phyloP scores from a whole-genome alignment of 2,329 filamentous ascomycete species.

The Diplodia corticola region DNA sequence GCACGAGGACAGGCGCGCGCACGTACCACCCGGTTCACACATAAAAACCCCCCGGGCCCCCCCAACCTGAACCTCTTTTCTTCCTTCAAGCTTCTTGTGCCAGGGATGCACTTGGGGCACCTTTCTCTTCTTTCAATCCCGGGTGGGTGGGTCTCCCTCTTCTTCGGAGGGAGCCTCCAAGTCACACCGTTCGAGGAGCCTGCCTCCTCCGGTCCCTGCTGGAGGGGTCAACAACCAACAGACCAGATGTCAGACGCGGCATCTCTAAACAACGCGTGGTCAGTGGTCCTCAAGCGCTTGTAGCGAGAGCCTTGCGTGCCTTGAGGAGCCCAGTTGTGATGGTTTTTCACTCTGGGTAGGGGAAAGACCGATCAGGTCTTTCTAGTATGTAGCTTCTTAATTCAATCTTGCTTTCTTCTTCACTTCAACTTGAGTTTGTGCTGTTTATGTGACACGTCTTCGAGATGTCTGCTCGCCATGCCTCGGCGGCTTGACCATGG shows the following conservation, averaged over 20 bases:
- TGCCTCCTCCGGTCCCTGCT: no score
- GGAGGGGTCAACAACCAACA: no score
- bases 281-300: neutral
- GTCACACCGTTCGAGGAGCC: no score
- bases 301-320: neutral
- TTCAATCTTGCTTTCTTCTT: neutral
- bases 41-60: neutral
- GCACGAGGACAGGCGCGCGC: neutral
- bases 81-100: neutral
- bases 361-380: neutral
- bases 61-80: neutral
- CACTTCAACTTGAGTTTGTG: no score
- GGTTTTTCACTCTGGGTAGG: neutral
- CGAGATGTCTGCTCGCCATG: no score
- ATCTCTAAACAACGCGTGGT: neutral
- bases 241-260: neutral
- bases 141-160: neutral
- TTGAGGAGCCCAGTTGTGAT: neutral
- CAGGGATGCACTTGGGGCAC: neutral
- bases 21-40: neutral
- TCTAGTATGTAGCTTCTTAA: neutral
- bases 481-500: no score
- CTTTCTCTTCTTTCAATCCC: neutral
- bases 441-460: no score
- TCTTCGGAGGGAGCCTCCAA: neutral